These are phyloP conservation scores for Mrakia frigida DNA, from an alignment of 768 basidiomycete genomes.

Conservation along the genomic window DNA sequence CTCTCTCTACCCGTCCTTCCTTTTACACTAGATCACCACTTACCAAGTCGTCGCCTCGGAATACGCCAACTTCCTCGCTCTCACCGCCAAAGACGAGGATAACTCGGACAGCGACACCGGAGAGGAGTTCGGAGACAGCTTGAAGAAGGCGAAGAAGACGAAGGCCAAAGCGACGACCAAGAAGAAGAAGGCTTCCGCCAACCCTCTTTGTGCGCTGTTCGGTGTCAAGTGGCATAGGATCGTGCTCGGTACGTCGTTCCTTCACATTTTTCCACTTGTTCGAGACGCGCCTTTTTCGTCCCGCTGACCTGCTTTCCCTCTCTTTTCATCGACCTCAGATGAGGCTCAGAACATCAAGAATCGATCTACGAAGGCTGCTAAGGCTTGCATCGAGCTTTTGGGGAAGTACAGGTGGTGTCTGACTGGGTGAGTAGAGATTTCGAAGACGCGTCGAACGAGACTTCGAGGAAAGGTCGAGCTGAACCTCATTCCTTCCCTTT, in stretches of 20 bases:
- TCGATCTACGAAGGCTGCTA: constrained; percentile 63
- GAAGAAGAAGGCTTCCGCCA: constrained; percentile 23
- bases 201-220: constrained; percentile 51
- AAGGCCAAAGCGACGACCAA: constrained; percentile 46
- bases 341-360: constrained; percentile 96
- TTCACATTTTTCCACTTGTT: neutral
- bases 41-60: constrained; percentile 81
- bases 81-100: constrained; percentile 49
- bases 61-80: constrained; percentile 53
- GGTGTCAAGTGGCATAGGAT: constrained; percentile 75
- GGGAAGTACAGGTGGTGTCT: constrained; percentile 81
- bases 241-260: constrained; percentile 62
- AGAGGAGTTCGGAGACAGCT: constrained; percentile 47
- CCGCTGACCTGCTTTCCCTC: neutral
- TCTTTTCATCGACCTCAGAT: constrained; percentile 49
- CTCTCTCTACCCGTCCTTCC: neutral
- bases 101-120: constrained; percentile 43
- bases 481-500: neutral
- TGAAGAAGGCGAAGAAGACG: constrained; percentile 48
- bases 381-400: constrained; percentile 71
- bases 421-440: constrained; percentile 57
- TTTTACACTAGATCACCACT: constrained; percentile 60
- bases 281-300: too few species aligned
- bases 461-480: neutral
- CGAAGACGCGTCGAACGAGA: too few species aligned